Evolutionary conservation across 2,329 filamentous ascomycete genomes (phyloP).

Genomic region (Blastomyces gilchristii): DNA sequence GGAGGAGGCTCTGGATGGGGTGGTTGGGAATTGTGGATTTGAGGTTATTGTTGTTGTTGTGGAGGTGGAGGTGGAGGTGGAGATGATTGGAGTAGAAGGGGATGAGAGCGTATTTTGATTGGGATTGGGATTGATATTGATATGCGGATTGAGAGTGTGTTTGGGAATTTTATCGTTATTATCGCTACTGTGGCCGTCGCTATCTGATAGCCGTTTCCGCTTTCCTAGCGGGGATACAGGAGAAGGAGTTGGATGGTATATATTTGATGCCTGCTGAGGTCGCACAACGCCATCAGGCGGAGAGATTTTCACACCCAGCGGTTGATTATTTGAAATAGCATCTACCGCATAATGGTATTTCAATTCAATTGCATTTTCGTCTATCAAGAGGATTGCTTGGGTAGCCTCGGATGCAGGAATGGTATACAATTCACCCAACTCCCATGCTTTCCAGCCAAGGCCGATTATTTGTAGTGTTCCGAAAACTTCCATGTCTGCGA

Average conservation of each 20-base stretch:
- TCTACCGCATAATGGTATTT: not conserved
- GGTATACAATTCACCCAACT: constrained; percentile 30
- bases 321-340: not conserved
- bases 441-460: constrained; percentile 32
- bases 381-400: not conserved
- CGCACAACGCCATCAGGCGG: not conserved
- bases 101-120: not conserved
- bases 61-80: not conserved
- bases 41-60: not conserved
- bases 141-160: not conserved
- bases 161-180: not conserved
- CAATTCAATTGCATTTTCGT: not conserved
- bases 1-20: not conserved
- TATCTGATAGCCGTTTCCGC: constrained; percentile 3
- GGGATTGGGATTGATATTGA: not conserved
- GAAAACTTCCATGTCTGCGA: constrained; percentile 27
- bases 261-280: not conserved
- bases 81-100: not conserved
- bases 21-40: not conserved
- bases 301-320: not conserved
- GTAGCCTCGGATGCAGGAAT: constrained; percentile 16
- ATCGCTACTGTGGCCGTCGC: not conserved
- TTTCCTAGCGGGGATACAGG: constrained; percentile 20
- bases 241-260: constrained; percentile 9
- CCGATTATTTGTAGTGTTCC: constrained; percentile 28